phyloP scores from a whole-genome alignment of 2,329 filamentous ascomycete genomes.

The Zarea fungicola region DNA sequence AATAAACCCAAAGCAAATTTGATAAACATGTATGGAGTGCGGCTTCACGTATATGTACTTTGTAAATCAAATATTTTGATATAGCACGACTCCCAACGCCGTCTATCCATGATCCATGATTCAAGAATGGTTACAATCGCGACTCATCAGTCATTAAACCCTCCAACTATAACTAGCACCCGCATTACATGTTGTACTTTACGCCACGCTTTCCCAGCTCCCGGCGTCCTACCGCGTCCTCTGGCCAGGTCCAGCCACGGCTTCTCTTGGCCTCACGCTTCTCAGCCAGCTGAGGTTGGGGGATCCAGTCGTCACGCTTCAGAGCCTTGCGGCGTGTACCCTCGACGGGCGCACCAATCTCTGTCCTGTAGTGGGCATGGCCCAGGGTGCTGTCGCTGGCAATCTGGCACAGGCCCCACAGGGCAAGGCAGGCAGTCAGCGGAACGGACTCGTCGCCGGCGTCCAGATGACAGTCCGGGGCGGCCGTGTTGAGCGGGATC shows the following conservation, averaged over 20 bases:
- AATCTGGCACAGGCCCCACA: conserved; percentile 74
- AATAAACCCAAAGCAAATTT: too few relatives aligned
- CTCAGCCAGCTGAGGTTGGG: conserved; percentile 64
- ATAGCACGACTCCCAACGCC: neutral
- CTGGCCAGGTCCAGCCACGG: conserved; percentile 70
- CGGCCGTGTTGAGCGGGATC: conserved; percentile 49
- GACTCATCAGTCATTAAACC: conserved; percentile 2
- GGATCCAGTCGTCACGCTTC: conserved; percentile 70
- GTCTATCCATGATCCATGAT: too few relatives aligned
- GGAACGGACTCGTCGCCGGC: conserved; percentile 34
- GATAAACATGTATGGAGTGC: too few relatives aligned
- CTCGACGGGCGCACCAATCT: conserved; percentile 71
- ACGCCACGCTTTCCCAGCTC: conserved; percentile 65
- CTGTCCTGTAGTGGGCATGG: conserved; percentile 60
- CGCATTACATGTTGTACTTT: conserved; percentile 36
- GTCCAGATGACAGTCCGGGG: conserved; percentile 24
- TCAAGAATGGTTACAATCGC: too few relatives aligned
- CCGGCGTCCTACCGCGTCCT: conserved; percentile 66
- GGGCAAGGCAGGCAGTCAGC: conserved; percentile 66
- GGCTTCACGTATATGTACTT: too few relatives aligned
- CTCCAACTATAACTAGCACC: neutral
- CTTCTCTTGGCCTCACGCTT: conserved; percentile 71
- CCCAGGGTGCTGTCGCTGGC: conserved; percentile 53
- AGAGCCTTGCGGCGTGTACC: conserved; percentile 65
- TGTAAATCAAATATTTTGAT: too few relatives aligned